Evolutionary conservation across 257 asterid genomes (phyloP).

Genomic region (Solanum megistacrolobum): DNA sequence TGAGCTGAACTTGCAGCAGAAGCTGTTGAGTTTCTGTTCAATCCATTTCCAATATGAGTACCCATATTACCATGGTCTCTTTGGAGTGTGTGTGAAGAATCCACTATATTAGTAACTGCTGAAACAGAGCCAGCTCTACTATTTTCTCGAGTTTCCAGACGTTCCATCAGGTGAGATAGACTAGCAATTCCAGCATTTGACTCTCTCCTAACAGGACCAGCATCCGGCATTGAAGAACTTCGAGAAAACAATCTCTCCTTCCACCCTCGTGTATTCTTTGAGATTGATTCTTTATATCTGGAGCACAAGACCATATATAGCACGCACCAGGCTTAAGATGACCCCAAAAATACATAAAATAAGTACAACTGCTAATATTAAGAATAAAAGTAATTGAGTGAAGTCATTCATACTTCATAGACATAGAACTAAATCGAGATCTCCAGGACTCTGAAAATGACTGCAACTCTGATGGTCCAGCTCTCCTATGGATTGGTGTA

Average conservation of each 20-base stretch:
- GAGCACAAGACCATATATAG: not conserved
- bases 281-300: conserved; percentile 83
- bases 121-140: conserved; percentile 16
- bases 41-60: conserved; percentile 13
- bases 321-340: conserved; percentile 1
- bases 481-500: conserved; percentile 41
- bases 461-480: conserved; percentile 83
- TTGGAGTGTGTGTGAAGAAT: conserved; percentile 26
- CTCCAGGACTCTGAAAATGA: conserved; percentile 67
- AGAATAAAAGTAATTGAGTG: not conserved
- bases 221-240: conserved; percentile 66
- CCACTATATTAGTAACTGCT: conserved; percentile 10
- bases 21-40: conserved; percentile 24
- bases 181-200: conserved; percentile 72
- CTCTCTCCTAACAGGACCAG: conserved; percentile 65
- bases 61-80: conserved; percentile 27
- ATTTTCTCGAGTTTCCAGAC: conserved; percentile 59
- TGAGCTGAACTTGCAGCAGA: conserved; percentile 38
- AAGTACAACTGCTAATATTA: not conserved
- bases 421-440: conserved; percentile 65
- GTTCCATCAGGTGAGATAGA: conserved; percentile 86
- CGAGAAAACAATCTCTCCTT: conserved; percentile 84
- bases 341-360: not conserved
- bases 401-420: conserved; percentile 53
- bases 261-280: conserved; percentile 79